Evolutionary conservation across 768 basidiomycete genomes (phyloP).

Genomic region (Russula virescens): DNA sequence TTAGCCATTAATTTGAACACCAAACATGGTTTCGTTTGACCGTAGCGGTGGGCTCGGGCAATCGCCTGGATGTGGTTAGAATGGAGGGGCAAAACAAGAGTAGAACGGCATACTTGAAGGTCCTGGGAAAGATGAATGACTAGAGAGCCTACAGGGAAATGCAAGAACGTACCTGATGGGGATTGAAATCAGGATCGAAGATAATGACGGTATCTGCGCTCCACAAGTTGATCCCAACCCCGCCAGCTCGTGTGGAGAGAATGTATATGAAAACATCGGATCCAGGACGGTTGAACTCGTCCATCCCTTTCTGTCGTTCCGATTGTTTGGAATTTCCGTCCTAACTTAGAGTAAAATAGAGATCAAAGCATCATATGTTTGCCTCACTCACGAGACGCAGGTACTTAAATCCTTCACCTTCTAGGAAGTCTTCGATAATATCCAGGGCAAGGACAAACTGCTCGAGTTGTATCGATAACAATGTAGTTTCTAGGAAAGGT

Average conservation of each 20-base stretch:
- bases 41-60: constrained; percentile 88
- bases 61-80: constrained; percentile 59
- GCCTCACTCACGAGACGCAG: constrained; percentile 58
- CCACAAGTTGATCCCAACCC: constrained; percentile 45
- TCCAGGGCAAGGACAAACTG: constrained; percentile 87
- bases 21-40: constrained; percentile 89
- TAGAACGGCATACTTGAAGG: constrained; percentile 61
- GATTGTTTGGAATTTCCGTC: constrained; percentile 85
- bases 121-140: constrained; percentile 45
- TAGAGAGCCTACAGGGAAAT: not conserved
- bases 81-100: not conserved
- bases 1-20: constrained; percentile 97
- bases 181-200: constrained; percentile 96
- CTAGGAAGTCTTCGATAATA: constrained; percentile 83
- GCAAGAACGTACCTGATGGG: constrained; percentile 67
- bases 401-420: constrained; percentile 73
- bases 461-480: not conserved
- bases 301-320: constrained; percentile 91
- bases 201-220: constrained; percentile 87
- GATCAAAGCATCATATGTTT: constrained; percentile 5
- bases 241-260: constrained; percentile 74
- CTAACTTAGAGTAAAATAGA: constrained; percentile 35
- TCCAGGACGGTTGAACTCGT: constrained; percentile 82
- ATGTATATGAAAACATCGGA: constrained; percentile 91
- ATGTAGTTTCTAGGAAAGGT: not conserved